A percentile compares a stretch with the other conserved stretches of the same genome.
These are phyloP conservation scores for Blumeria graminis DNA, from an alignment of 2,329 filamentous ascomycete species.

Conservation along the genomic window DNA sequence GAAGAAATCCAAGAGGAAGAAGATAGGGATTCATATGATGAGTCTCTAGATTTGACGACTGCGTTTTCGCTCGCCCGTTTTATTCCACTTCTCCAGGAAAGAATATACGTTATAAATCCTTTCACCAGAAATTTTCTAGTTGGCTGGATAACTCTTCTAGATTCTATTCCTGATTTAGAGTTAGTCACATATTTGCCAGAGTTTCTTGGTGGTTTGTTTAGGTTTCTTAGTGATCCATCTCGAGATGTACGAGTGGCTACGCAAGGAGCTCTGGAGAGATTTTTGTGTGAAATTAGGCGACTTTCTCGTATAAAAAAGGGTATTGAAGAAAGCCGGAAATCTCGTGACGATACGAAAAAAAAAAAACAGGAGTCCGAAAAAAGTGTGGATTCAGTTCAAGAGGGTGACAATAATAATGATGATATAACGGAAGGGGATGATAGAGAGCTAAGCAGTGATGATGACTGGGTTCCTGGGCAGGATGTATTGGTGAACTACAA, in stretches of 20 bases:
- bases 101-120: slow-evolving; percentile 82
- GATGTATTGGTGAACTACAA: slow-evolving; percentile 88
- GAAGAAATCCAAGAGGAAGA: slow-evolving; percentile 20
- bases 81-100: slow-evolving; percentile 78
- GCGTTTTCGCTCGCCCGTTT: slow-evolving; percentile 83
- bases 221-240: slow-evolving; percentile 79
- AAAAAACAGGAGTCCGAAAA: slow-evolving; percentile 49
- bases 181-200: slow-evolving; percentile 80
- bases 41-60: slow-evolving; percentile 37
- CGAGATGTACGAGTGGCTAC: slow-evolving; percentile 87
- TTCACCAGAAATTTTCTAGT: slow-evolving; percentile 90
- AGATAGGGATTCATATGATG: slow-evolving; percentile 21
- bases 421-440: slow-evolving; percentile 31
- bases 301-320: slow-evolving; percentile 85
- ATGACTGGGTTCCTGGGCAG: slow-evolving; percentile 92
- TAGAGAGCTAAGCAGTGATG: slow-evolving; percentile 42
- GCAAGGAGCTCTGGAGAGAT: slow-evolving; percentile 68
- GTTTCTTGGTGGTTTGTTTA: slow-evolving; percentile 71
- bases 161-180: slow-evolving; percentile 91
- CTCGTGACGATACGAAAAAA: slow-evolving; percentile 32
- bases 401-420: slow-evolving; percentile 35
- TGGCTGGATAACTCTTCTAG: slow-evolving; percentile 81
- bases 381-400: slow-evolving; percentile 25
- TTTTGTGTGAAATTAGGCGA: slow-evolving; percentile 79
- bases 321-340: slow-evolving; percentile 63